phyloP scores from a whole-genome alignment of 257 asterid genomes.

The Solanum lycopersicoides region DNA sequence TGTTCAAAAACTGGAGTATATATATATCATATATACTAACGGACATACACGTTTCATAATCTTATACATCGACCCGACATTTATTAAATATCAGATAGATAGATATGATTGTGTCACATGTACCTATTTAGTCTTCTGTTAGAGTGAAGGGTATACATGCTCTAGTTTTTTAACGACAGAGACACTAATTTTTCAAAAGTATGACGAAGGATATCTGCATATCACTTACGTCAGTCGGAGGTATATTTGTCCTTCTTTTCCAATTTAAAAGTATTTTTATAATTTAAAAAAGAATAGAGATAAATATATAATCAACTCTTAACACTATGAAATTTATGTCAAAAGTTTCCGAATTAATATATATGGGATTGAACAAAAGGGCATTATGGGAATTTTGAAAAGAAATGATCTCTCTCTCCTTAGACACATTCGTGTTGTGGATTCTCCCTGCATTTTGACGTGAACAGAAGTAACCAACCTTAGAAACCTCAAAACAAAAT shows the following conservation, averaged over 20 bases:
- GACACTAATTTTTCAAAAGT: no score
- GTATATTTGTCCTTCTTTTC: no score
- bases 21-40: neutral
- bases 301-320: neutral
- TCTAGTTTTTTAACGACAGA: neutral
- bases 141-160: neutral
- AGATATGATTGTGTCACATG: neutral
- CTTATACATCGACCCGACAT: neutral
- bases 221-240: neutral
- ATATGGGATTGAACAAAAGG: neutral
- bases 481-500: neutral
- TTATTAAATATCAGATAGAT: neutral
- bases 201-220: neutral
- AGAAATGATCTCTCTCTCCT: neutral
- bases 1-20: neutral
- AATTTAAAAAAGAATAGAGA: no score
- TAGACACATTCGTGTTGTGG: slow-evolving; percentile 9
- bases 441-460: slow-evolving; percentile 12
- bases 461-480: slow-evolving; percentile 10
- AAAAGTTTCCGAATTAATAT: no score
- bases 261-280: no score
- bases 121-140: no score
- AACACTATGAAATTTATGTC: neutral
- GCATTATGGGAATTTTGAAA: neutral
- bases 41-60: neutral